phyloP scores from a whole-genome alignment of 495 filamentous ascomycete species.

The Penicillium dipodomyicola region DNA sequence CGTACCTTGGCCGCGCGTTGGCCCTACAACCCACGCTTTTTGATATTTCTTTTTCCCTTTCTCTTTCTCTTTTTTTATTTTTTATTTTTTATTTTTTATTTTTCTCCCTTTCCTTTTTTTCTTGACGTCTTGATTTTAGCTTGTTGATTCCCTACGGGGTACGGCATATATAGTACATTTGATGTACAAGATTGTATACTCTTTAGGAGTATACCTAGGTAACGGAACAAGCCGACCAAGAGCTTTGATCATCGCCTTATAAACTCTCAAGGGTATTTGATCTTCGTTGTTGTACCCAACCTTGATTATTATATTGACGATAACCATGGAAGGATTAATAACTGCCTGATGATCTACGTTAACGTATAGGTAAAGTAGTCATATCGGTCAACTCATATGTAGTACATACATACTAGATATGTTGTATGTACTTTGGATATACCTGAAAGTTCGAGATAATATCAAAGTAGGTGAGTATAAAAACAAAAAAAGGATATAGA shows the following conservation, averaged over 20 bases:
- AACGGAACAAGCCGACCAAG: neutral
- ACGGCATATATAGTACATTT: neutral
- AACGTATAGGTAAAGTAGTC: neutral
- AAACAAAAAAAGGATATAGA: neutral
- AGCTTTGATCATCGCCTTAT: neutral
- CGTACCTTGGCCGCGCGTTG: slow-evolving; percentile 18
- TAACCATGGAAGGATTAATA: neutral
- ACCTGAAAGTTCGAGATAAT: too few species aligned
- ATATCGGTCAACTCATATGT: neutral
- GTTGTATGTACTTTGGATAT: neutral
- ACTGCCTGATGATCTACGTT: neutral
- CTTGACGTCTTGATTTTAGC: neutral
- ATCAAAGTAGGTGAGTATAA: neutral
- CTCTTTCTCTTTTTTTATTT: rapidly evolving
- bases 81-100: neutral
- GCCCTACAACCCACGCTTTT: neutral
- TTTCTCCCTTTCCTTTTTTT: neutral
- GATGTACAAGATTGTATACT: neutral
- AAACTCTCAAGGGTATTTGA: neutral
- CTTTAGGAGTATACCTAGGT: neutral
- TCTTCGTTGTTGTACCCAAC: neutral
- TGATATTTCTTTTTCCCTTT: neutral
- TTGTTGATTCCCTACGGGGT: neutral
- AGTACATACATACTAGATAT: neutral
- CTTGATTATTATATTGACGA: neutral